Percentiles rank a stretch among this genome's conserved stretches.
Evolutionary conservation across 1,139 yeast genomes (phyloP).

Genomic region (Candida tropicalis): DNA sequence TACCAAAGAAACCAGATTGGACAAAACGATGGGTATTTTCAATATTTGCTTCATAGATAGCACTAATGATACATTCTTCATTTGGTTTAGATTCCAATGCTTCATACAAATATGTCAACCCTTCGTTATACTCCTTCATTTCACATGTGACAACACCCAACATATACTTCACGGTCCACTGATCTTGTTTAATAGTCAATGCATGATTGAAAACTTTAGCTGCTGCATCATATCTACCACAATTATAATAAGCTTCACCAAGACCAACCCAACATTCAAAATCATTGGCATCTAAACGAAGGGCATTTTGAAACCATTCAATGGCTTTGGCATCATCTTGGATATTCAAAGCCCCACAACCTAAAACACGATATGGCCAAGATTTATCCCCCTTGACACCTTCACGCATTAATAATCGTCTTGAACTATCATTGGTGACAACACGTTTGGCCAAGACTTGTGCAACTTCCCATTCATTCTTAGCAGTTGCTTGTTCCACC

Average conservation of each 20-base stretch:
- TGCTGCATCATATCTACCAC: constrained; percentile 89
- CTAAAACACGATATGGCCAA: constrained; percentile 92
- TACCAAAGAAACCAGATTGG: constrained; percentile 65
- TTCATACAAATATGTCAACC: constrained; percentile 31
- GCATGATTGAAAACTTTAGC: constrained; percentile 78
- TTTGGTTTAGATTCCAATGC: constrained; percentile 48
- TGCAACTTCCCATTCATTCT: constrained; percentile 83
- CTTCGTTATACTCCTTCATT: constrained; percentile 41
- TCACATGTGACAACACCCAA: constrained; percentile 62
- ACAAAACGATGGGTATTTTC: constrained; percentile 56
- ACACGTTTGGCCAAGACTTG: constrained; percentile 69
- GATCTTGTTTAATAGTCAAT: constrained; percentile 42
- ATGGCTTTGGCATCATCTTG: constrained; percentile 81
- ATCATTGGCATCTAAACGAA: constrained; percentile 69
- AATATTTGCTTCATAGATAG: constrained; percentile 60
- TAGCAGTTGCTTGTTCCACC: constrained; percentile 65
- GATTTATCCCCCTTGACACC: constrained; percentile 35
- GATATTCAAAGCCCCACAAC: constrained; percentile 71
- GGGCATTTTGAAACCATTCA: constrained; percentile 84
- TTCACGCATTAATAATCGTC: constrained; percentile 48
- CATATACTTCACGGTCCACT: constrained; percentile 66
- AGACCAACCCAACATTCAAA: constrained; percentile 87
- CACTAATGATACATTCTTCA: constrained; percentile 59
- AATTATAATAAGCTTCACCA: constrained; percentile 86
- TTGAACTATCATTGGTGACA: constrained; percentile 63